Base-by-base conservation (phyloP, 1,284 basidiomycete genomes). In the Ceratobasidium sp. region DNA sequence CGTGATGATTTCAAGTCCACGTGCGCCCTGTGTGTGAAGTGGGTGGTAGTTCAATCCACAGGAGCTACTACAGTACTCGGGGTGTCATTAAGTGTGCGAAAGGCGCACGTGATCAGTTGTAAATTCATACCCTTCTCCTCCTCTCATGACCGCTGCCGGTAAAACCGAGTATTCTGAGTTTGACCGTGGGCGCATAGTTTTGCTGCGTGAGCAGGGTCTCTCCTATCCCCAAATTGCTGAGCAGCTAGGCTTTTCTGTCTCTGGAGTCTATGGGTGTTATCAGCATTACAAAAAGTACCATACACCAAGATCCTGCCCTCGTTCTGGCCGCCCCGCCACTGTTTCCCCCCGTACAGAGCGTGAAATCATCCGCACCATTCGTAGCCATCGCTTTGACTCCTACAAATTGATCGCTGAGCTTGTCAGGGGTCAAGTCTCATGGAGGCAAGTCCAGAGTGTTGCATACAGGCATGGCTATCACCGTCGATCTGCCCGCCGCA, bases 401-500 rank as follows among this genome's bases (percentile, higher is more conserved):
- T 70, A 70, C 20, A 53, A 10, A 12, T 2, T 26, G 1, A 33
- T 70, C 18, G 49, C 68, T 55, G 28, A n/a, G 20, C 15, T n/a
- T n/a, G 68, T 56, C 40, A n/a, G n/a, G n/a, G 68, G 68, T 12
- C 18, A 20, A 6, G n/a, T 70, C 2, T 56, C 68, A 7, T 26
- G 13, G 13, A 23, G 1, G 1, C 51, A 70, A 42, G 68, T 70
- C 33, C 26, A 13, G 20, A 23, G 56, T 12, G 49, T 70, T 70
- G 68, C 68, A 18, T 39, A 53, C 7, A 15, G 33, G 53, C 2
- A 7, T 26, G 7, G n/a, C 28, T 70, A 56, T 28, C 53, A 53
- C 51, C 49, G 39, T 20, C 33, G 39, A 40, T 28, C 53, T 70
- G 68, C 68, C 51, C 53, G 39, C 40, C 39, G 28, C 9, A 70